These are phyloP conservation scores for Solanum medicagineum DNA, from an alignment of 257 asterid species.

Conservation along the genomic window DNA sequence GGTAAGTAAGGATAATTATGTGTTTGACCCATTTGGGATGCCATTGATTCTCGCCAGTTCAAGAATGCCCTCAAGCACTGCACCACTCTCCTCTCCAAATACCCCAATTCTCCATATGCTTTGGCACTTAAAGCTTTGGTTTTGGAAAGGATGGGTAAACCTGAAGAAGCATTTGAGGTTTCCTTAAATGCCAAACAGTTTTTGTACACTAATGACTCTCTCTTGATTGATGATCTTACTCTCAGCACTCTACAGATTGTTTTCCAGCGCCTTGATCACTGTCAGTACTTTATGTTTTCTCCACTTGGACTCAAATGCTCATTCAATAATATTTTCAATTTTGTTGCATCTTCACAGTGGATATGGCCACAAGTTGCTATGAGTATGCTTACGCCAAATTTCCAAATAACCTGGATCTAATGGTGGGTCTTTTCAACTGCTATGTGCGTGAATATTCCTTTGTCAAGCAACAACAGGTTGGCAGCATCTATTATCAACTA, in stretches of 20 bases:
- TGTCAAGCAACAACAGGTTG: constrained; percentile 98
- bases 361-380: constrained; percentile 87
- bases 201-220: constrained; percentile 40
- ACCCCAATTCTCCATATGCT: constrained; percentile 80
- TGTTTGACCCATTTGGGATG: constrained; percentile 92
- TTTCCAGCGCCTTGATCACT: constrained; percentile 82
- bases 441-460: constrained; percentile 87
- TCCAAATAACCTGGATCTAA: constrained; percentile 70
- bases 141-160: constrained; percentile 77
- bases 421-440: constrained; percentile 93
- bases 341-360: constrained; percentile 45
- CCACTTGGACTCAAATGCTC: neutral
- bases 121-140: constrained; percentile 83
- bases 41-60: constrained; percentile 91
- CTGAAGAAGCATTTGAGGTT: constrained; percentile 71
- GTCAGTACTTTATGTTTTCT: constrained; percentile 26
- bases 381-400: constrained; percentile 74
- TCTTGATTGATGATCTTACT: constrained; percentile 76
- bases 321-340: neutral
- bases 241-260: constrained; percentile 92
- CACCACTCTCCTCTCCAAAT: constrained; percentile 57
- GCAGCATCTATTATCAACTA: neutral
- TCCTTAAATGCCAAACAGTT: constrained; percentile 73
- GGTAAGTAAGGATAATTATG: too few species aligned
- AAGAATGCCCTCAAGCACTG: constrained; percentile 82